Base-by-base conservation (phyloP, 129 eudicot species). In the Gnaphalium uliginosum region DNA sequence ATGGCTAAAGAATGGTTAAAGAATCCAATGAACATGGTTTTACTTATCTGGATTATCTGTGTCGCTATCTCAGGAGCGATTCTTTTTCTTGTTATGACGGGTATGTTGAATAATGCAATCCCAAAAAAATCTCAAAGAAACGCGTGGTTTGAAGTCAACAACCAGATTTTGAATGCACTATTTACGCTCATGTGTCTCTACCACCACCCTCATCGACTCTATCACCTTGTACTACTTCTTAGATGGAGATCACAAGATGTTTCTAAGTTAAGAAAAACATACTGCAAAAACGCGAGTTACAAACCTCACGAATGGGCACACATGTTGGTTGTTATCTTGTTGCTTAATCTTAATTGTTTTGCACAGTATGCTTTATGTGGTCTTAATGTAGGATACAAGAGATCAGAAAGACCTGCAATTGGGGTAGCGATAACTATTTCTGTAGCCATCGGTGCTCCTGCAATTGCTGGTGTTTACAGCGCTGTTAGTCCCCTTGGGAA, bases 171-270 rank as follows among this genome's bases (percentile, higher is more conserved):
- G 25, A 88, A 85, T 23, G 89, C 87, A 37, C 75, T 88, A 8
- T 88, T 88, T 67, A 88, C 93, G 10, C 93, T 88, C 24, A 85
- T 88, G 87, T 83, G 89, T 51, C 62, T 88, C 24, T 88, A 85
- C 69, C 89, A 88, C 50, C 93, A 88, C 61, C 93, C 93, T 2
- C 81, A 68, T 15, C 89, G 93, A 13, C 56, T 85, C 76, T 78
- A 88, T 66, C 89, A 88, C 73, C 82, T 88, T 6, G 77, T 83
- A 5, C 83, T 88, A 8, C 83, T 85, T 41, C n/a, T 74, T n/a
- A 68, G 76, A 86, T 88, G 93, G 93, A 83, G 65, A 29, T 56
- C 79, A 14, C 39, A 78, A 54, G 87, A 88, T 30, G 39, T 88
- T 46, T 58, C 69, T 8, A 56, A 56, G 23, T 78, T 88, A 24